Evolutionary conservation across 495 filamentous ascomycete genomes (phyloP).

Genomic region (Neurospora discreta): DNA sequence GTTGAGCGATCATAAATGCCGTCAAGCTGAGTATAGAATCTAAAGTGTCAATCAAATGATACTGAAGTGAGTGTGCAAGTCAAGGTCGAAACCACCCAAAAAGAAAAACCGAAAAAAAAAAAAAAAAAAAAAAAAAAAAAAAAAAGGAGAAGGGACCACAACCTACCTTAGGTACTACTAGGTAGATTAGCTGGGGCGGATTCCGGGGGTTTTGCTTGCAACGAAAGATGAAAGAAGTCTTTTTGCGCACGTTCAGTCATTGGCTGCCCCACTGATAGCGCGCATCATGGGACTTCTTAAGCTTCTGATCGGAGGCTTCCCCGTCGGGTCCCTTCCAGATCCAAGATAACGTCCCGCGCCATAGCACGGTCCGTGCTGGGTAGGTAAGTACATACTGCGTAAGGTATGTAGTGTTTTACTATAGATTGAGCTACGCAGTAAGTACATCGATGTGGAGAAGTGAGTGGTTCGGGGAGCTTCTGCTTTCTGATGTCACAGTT

Average conservation of each 20-base stretch:
- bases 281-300: no score
- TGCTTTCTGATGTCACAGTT: not conserved
- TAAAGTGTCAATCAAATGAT: not conserved
- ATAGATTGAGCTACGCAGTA: not conserved
- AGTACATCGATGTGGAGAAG: not conserved
- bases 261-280: constrained; percentile 4
- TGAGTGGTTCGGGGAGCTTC: not conserved
- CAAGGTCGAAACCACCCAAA: not conserved
- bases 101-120: no score
- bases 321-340: not conserved
- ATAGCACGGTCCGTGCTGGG: not conserved
- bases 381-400: no score
- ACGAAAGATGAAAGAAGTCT: not conserved
- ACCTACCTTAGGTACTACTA: no score
- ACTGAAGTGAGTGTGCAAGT: not conserved
- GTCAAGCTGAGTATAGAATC: not conserved
- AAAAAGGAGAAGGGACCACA: constrained; percentile 3
- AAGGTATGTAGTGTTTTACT: no score
- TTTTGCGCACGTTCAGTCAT: constrained; percentile 1
- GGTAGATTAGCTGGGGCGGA: not conserved
- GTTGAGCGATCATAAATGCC: not conserved
- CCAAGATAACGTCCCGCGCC: not conserved
- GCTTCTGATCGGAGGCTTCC: not conserved
- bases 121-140: not conserved
- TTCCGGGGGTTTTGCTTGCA: not conserved